Percentiles rank a stretch among this genome's conserved stretches.
These are phyloP conservation scores for Aureobasidium pullulans DNA, from an alignment of 2,329 filamentous ascomycete species.

Conservation along the genomic window DNA sequence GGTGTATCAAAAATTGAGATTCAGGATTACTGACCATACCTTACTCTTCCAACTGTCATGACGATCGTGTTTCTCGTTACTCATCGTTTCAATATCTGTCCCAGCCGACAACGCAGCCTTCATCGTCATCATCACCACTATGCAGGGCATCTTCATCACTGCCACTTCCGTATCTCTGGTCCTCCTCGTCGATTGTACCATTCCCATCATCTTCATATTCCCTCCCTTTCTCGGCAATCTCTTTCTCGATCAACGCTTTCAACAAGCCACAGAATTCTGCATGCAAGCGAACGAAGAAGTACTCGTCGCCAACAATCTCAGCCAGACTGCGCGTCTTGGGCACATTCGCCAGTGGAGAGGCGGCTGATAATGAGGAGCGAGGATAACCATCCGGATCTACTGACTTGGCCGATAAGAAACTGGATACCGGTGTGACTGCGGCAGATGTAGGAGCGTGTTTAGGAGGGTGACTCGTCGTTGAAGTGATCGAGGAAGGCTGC, in stretches of 20 bases:
- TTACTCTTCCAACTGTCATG: not conserved
- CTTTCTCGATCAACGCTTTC: constrained; percentile 5
- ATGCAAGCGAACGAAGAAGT: constrained; percentile 14
- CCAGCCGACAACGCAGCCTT: not conserved
- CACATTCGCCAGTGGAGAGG: constrained; percentile 7
- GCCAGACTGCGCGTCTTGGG: constrained; percentile 9
- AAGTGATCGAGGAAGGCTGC: not conserved
- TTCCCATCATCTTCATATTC: not conserved
- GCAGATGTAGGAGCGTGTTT: not conserved
- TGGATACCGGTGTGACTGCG: constrained; percentile 9
- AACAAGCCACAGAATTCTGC: constrained; percentile 12
- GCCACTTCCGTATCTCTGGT: not conserved
- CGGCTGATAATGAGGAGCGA: constrained; percentile 3
- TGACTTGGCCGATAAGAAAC: constrained; percentile 13
- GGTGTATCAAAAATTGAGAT: too few relatives aligned
- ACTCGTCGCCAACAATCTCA: constrained; percentile 2
- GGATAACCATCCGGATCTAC: constrained; percentile 15
- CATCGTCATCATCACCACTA: constrained; percentile 7
- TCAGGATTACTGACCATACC: too few relatives aligned
- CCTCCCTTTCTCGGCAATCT: not conserved
- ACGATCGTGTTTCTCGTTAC: not conserved
- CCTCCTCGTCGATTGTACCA: not conserved
- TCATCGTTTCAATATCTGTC: not conserved
- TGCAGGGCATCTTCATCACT: constrained; percentile 6
- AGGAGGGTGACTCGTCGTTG: not conserved